Evolutionary conservation across 306 rosid species (phyloP).

Genomic region (Morella rubra): DNA sequence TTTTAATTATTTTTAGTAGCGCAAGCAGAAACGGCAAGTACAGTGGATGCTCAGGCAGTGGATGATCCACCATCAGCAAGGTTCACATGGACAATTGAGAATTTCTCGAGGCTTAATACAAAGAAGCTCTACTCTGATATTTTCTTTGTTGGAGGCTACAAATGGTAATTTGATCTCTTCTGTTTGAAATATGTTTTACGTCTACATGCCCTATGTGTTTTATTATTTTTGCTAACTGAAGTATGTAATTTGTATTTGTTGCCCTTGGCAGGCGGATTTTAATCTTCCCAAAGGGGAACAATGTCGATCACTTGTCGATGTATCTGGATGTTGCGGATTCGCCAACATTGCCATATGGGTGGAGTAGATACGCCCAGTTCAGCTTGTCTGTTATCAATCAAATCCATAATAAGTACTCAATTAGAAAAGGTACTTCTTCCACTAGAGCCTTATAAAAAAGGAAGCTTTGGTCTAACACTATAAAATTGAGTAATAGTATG

Average conservation of each 20-base stretch:
- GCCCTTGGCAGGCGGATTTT: slow-evolving; percentile 36
- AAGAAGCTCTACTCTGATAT: slow-evolving; percentile 37
- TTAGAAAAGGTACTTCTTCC: slow-evolving; percentile 37
- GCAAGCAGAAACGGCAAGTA: slow-evolving; percentile 31
- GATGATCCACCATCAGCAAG: slow-evolving; percentile 41
- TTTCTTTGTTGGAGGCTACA: slow-evolving; percentile 38
- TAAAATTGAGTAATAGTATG: not conserved
- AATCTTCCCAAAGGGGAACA: slow-evolving; percentile 42
- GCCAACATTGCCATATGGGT: slow-evolving; percentile 33
- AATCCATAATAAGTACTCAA: slow-evolving; percentile 29
- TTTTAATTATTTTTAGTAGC: slow-evolving; percentile 17
- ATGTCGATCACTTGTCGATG: slow-evolving; percentile 39
- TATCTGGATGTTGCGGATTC: slow-evolving; percentile 45
- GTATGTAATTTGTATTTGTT: not conserved
- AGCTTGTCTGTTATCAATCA: slow-evolving; percentile 38
- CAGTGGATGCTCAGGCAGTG: slow-evolving; percentile 36
- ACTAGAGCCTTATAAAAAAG: not conserved
- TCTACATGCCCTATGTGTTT: not conserved
- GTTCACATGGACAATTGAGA: slow-evolving; percentile 40
- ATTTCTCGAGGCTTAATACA: slow-evolving; percentile 34
- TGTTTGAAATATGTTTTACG: not conserved
- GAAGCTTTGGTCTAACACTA: not conserved
- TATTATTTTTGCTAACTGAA: slow-evolving; percentile 1
- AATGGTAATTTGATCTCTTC: slow-evolving; percentile 26
- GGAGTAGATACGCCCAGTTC: slow-evolving; percentile 42